phyloP scores from a whole-genome alignment of 371 early-diverging fungal species.

The Syncephalastrum racemosum region DNA sequence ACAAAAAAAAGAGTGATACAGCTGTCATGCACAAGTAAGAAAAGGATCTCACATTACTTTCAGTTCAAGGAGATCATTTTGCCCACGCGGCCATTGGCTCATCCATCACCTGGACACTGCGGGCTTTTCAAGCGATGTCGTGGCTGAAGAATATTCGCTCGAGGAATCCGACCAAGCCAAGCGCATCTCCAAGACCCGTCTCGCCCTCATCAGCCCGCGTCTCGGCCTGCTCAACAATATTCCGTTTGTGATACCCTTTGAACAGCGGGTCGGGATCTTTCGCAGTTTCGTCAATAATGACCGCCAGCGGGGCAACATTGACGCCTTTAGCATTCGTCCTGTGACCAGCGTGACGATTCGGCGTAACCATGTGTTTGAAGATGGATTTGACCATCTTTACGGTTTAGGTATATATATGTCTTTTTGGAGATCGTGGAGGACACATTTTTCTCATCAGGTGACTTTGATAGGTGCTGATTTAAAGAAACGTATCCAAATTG shows the following conservation, averaged over 20 bases:
- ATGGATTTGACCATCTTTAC: conserved; percentile 76
- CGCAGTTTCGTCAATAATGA: conserved; percentile 75
- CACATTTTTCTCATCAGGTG: background rate
- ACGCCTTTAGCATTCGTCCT: conserved; percentile 24
- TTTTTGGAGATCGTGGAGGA: background rate
- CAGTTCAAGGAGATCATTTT: conserved; percentile 70
- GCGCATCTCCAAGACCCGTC: conserved; percentile 28
- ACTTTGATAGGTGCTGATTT: conserved; percentile 45
- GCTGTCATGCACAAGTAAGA: no score
- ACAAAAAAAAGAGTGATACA: no score
- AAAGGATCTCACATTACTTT: background rate
- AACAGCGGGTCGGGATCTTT: conserved; percentile 86
- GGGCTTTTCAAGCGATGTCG: conserved; percentile 59
- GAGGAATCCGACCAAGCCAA: conserved; percentile 31
- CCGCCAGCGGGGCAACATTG: conserved; percentile 33
- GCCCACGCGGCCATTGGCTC: conserved; percentile 76
- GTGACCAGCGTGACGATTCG: conserved; percentile 60
- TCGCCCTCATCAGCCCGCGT: conserved; percentile 62
- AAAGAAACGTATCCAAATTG: conserved; percentile 79
- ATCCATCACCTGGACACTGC: conserved; percentile 65
- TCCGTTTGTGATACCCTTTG: conserved; percentile 91
- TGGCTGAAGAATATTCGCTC: conserved; percentile 57
- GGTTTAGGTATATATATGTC: conserved; percentile 39
- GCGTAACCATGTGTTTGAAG: conserved; percentile 83
- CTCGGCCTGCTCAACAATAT: conserved; percentile 77